Evolutionary conservation across 2,329 filamentous ascomycete genomes (phyloP).

Genomic region (Claviceps humidiphila): DNA sequence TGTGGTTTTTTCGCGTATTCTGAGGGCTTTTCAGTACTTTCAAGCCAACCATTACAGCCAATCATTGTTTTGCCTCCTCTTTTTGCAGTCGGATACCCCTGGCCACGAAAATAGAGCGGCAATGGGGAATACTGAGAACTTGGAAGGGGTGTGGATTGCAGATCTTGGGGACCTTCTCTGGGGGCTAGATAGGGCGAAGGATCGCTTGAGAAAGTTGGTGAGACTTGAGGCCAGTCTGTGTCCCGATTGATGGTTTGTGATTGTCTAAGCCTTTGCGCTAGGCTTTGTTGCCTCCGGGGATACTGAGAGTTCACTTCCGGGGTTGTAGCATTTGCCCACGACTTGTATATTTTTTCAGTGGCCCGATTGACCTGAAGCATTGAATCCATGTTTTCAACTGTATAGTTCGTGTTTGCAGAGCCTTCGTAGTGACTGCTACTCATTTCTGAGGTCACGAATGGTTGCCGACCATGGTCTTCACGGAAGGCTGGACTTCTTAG

Average conservation of each 20-base stretch:
- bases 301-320: constrained; percentile 10
- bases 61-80: constrained; percentile 38
- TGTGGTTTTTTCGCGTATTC: constrained; percentile 15
- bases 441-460: background rate
- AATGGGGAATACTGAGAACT: constrained; percentile 28
- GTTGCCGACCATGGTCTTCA: background rate
- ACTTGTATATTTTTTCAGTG: constrained; percentile 12
- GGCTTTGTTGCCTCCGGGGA: constrained; percentile 6
- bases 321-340: constrained; percentile 10
- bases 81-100: constrained; percentile 24
- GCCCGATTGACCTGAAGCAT: constrained; percentile 7
- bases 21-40: constrained; percentile 22
- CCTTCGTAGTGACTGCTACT: background rate
- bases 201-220: background rate
- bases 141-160: background rate
- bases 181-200: background rate
- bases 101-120: constrained; percentile 26
- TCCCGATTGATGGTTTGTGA: constrained; percentile 17
- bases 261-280: constrained; percentile 12
- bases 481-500: background rate
- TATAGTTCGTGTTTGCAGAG: background rate
- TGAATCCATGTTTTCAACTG: background rate
- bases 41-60: constrained; percentile 44
- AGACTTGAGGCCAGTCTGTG: constrained; percentile 2
- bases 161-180: background rate